phyloP scores from a whole-genome alignment of 139 green algal species.

The Asterochloris sp. region DNA sequence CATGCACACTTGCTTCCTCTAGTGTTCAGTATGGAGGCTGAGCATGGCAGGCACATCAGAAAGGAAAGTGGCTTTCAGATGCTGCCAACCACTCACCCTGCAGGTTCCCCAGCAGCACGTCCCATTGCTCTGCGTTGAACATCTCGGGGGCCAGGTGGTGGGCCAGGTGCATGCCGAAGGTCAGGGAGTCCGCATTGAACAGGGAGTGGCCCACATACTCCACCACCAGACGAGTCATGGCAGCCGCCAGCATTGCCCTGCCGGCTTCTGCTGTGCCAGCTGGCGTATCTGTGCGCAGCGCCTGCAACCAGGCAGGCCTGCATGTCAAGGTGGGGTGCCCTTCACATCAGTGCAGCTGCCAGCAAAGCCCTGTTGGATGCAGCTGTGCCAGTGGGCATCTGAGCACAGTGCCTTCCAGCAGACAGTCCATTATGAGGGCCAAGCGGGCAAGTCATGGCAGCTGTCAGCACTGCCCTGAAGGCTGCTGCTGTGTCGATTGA shows the following conservation, averaged over 20 bases:
- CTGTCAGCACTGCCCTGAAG: no score
- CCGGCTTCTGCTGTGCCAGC: conserved; percentile 32
- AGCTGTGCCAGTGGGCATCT: no score
- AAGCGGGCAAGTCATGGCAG: no score
- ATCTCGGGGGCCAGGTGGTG: conserved; percentile 37
- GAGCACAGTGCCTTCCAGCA: no score
- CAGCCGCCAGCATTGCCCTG: conserved; percentile 46
- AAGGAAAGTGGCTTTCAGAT: not conserved
- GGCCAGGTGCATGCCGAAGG: conserved; percentile 69
- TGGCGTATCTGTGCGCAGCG: conserved; percentile 7
- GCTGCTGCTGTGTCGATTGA: no score
- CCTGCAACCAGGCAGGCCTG: not conserved
- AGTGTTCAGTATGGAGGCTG: no score
- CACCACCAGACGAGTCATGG: conserved; percentile 58
- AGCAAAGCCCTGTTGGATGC: no score
- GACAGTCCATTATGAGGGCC: no score
- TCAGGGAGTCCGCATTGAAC: conserved; percentile 74
- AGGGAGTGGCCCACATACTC: conserved; percentile 54
- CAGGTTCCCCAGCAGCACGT: conserved; percentile 46
- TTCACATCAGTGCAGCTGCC: no score
- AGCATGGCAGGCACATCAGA: not conserved
- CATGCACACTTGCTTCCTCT: no score
- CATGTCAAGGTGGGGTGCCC: no score
- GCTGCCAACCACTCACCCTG: not conserved
- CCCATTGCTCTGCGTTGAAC: conserved; percentile 51